These are phyloP conservation scores for Pythium sukuiense DNA, from an alignment of 352 stramenopile species.

Conservation along the genomic window DNA sequence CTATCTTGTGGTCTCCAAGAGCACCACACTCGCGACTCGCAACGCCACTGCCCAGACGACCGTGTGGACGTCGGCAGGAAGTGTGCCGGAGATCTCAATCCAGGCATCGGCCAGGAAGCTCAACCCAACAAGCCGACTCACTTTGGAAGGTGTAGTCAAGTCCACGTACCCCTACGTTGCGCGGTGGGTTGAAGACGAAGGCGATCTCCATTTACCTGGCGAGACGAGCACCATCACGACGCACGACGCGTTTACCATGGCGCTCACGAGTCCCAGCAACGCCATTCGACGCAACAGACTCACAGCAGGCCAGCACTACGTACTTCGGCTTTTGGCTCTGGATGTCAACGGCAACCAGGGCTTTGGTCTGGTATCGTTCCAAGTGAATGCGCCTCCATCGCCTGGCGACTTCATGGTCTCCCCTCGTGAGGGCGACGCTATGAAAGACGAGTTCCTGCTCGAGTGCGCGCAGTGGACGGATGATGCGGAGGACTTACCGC, in stretches of 20 bases:
- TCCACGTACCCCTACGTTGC: conserved; percentile 66
- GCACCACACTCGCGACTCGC: background rate
- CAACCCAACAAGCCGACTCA: conserved; percentile 45
- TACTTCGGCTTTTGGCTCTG: conserved; percentile 53
- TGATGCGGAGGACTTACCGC: conserved; percentile 48
- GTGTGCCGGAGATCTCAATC: conserved; percentile 44
- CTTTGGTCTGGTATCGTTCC: conserved; percentile 49
- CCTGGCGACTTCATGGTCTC: conserved; percentile 50
- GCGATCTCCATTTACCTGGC: conserved; percentile 47
- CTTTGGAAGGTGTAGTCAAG: conserved; percentile 35
- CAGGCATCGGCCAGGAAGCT: conserved; percentile 38
- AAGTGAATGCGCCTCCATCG: conserved; percentile 61
- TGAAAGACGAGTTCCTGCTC: conserved; percentile 55
- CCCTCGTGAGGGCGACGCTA: conserved; percentile 46
- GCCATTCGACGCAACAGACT: conserved; percentile 52
- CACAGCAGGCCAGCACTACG: conserved; percentile 63
- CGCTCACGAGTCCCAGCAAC: conserved; percentile 54
- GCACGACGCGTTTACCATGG: conserved; percentile 49
- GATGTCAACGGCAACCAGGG: conserved; percentile 55
- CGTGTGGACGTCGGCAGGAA: conserved; percentile 52
- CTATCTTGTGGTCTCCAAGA: conserved; percentile 43
- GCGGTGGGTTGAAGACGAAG: conserved; percentile 55
- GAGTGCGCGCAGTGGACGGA: conserved; percentile 64
- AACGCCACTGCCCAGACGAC: conserved; percentile 27
- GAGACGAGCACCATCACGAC: conserved; percentile 28